Base-by-base conservation (phyloP, 2,329 filamentous ascomycete species). In the Alternaria arborescens region DNA sequence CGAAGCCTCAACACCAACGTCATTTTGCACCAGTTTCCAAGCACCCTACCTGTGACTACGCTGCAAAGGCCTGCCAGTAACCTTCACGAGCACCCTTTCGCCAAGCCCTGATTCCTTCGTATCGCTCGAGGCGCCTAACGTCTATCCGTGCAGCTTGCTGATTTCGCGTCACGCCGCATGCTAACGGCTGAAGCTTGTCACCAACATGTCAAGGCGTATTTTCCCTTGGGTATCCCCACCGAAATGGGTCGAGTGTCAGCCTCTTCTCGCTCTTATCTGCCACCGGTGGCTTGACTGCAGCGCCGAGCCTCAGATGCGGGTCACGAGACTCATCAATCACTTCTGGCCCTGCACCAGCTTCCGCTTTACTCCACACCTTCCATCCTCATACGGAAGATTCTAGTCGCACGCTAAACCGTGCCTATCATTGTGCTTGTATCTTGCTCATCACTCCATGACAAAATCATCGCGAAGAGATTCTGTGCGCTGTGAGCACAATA, bases 151-250 rank as follows among this genome's bases (percentile, higher is more conserved):
- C 18, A 60, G 50, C 41, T 58, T 52, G 55, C 60, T 58, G 52
- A 61, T 51, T 46, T 51, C 55, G 65, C 57, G 60, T 65, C 59
- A 60, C 59, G 60, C 26, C 47, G 47, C 58, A 61, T 46, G 52
- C 62, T 60, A 64, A 71, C 65, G 69, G 66, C 53, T 24, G 64
- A 72, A 71, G 69, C 69, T 71, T 72, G 63, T 63, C 44, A 50
- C 47, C 65, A 64, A 70, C 40, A 36, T 43, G 52, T 46, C 52
- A 43, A 38, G 67, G 69, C 68, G 55, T 65, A 11, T 52, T 60
- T 65, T 50, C 18, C 55, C 57, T 22, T 26, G 30, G 52, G 38
- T 41, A 41, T 47, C 44, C 51, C 60, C 64, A 48, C 54, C 58
- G 52, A 50, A n/a, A 59, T 61, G 62, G 61, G 63, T 62, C 60